Evolutionary conservation across 345 rosid species (phyloP).

Genomic region (Pistacia atlantica): DNA sequence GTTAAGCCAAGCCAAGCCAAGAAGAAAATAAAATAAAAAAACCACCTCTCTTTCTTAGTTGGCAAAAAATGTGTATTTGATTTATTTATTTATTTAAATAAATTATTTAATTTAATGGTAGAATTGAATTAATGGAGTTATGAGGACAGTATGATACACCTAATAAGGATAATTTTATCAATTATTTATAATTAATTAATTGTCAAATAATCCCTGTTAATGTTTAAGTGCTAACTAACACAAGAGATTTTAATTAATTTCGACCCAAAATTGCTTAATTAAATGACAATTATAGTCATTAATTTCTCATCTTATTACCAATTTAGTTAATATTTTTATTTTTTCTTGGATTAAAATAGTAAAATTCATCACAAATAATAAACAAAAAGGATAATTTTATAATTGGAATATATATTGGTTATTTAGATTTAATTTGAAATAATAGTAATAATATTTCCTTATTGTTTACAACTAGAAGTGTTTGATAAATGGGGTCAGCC

Average conservation of each 20-base stretch:
- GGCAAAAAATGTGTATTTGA: slow-evolving; percentile 1
- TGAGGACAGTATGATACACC: slow-evolving; percentile 20
- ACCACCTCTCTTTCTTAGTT: slow-evolving; percentile 10
- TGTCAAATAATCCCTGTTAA: background rate
- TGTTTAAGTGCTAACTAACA: background rate
- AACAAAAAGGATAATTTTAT: no score
- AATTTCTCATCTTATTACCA: no score
- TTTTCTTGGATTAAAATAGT: no score
- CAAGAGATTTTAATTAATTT: background rate
- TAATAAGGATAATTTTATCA: slow-evolving; percentile 14
- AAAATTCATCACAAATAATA: no score
- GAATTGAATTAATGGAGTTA: background rate
- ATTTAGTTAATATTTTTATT: no score
- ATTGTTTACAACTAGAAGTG: background rate
- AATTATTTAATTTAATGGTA: background rate
- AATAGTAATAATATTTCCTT: background rate
- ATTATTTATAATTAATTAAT: background rate
- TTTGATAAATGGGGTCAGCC: background rate
- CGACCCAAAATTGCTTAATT: background rate
- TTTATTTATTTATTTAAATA: background rate
- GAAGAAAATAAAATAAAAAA: background rate
- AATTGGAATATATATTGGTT: no score
- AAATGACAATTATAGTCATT: background rate
- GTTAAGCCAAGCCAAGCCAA: slow-evolving; percentile 15
- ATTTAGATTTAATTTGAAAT: background rate